A percentile compares a stretch with the other conserved stretches of the same genome.
Evolutionary conservation across 306 rosid species (phyloP).

Genomic region (Trichosanthes truncata): DNA sequence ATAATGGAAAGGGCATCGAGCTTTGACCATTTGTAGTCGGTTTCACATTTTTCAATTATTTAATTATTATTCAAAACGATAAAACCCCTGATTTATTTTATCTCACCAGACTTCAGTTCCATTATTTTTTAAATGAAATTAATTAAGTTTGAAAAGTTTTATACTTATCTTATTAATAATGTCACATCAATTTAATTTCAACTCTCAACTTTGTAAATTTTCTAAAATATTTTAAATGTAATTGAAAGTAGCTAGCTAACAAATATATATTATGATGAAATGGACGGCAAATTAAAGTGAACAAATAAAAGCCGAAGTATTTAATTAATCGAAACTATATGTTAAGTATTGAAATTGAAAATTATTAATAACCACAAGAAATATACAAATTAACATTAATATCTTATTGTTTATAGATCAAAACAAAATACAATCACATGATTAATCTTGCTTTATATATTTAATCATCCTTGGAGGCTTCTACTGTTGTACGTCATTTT

Average conservation of each 20-base stretch:
- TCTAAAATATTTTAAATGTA: background rate
- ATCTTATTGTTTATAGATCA: background rate
- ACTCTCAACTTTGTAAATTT: background rate
- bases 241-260: background rate
- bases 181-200: background rate
- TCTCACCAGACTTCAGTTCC: background rate
- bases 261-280: background rate
- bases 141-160: background rate
- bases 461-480: background rate
- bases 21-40: background rate
- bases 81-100: background rate
- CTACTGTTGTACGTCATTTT: background rate
- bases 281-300: background rate
- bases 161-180: background rate
- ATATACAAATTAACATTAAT: background rate
- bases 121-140: background rate
- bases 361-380: background rate
- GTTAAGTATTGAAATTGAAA: background rate
- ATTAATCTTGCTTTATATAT: background rate
- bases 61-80: background rate
- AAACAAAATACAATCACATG: background rate
- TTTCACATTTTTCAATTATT: background rate
- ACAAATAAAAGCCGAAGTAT: background rate
- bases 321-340: background rate
- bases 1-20: background rate